Base-by-base conservation (phyloP, 2,329 filamentous ascomycete species). In the Ceratocystis ficicola region DNA sequence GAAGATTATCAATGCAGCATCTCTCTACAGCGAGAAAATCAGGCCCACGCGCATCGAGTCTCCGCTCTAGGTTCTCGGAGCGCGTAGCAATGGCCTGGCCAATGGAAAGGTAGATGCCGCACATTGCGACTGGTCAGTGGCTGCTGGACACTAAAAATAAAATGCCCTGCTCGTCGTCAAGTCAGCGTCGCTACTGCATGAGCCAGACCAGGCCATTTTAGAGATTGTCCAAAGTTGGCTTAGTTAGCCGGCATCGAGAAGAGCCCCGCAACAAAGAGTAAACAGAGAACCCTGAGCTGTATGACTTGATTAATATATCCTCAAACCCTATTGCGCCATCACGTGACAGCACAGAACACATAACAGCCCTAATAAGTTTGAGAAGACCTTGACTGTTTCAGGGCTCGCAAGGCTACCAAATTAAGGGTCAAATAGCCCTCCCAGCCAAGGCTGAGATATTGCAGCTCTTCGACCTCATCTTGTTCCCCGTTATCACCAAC, bases 81-180 rank as follows among this genome's bases (percentile, higher is more conserved):
- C 62, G 60, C 30, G 62, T 64, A n/a, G 52, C 17, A 46, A 63
- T 65, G 20, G 25, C 52, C 8, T 28, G 52, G 52, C 52, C 22
- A 28, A 57, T 57, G 12, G 52, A 57, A 30, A 66, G 66, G 59
- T 66, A 67, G n/a, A 69, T 69, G 22, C 68, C 68, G 60, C 68
- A 69, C 68, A 69, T 68, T 10, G 32, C 65, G 52, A 17, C 52
- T 5, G 32, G 52, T 15, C 52, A 57, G 15, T n/a, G 10, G 36
- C n/a, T 44, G 22, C 61, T 28, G 15, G 20, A 44, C 22, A 44
- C 30, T 25, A 36, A 15, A 65, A 15, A 10, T 28, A 15, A 57
- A 30, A 28, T 30, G 10, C 22, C 25, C 22, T 57, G 12, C 15
- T 28, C 25, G 52, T 25, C 50, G 15, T 57, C 20, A 28, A 15